These are phyloP conservation scores for Pythium rishiriense DNA, from an alignment of 352 stramenopile genomes.

Conservation along the genomic window DNA sequence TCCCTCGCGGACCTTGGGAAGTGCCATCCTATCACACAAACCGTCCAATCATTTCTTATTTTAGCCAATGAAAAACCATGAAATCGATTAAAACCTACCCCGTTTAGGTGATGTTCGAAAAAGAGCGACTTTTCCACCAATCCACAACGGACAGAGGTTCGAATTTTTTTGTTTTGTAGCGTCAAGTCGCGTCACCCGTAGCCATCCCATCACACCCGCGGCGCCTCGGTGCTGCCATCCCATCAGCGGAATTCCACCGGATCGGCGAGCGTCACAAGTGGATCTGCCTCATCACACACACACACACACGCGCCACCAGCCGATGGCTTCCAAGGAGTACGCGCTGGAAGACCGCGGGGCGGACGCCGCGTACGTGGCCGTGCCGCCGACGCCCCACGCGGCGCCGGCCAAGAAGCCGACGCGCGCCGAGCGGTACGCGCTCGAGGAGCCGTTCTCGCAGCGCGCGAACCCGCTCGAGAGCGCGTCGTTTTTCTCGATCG, in stretches of 20 bases:
- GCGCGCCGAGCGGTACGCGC: conserved; percentile 34
- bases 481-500: conserved; percentile 35
- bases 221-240: no score
- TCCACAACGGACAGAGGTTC: not conserved
- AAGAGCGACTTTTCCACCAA: not conserved
- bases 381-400: conserved; percentile 21
- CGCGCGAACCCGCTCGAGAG: conserved; percentile 37
- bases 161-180: not conserved
- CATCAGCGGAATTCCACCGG: not conserved
- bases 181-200: not conserved
- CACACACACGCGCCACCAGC: not conserved
- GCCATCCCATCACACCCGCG: not conserved
- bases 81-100: not conserved
- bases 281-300: not conserved
- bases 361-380: conserved; percentile 16
- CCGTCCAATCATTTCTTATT: not conserved
- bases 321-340: not conserved
- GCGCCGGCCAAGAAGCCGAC: conserved; percentile 4
- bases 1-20: no score
- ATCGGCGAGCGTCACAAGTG: not conserved
- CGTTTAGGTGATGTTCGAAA: not conserved
- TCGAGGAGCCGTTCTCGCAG: conserved; percentile 8
- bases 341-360: not conserved
- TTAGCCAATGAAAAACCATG: not conserved
- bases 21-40: conserved; percentile 5